Evolutionary conservation across 176 grass and related monocot species (phyloP).

Genomic region (Juncus inflexus): DNA sequence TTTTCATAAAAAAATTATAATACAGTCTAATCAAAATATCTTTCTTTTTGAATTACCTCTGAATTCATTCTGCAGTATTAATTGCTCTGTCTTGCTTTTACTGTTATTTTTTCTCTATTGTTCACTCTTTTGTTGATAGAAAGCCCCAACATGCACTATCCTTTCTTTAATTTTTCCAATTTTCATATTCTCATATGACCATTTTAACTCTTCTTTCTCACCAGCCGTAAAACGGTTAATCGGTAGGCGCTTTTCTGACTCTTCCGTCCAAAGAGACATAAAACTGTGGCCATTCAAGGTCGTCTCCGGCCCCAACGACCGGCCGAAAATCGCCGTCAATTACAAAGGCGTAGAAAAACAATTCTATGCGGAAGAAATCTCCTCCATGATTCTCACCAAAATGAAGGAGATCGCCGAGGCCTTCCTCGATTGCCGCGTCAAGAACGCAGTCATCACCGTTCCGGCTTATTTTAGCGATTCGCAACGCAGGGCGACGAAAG

Average conservation of each 20-base stretch:
- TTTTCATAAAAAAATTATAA: no score
- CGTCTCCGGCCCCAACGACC: neutral
- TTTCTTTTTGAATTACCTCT: no score
- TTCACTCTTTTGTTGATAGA: no score
- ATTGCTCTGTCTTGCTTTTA: no score
- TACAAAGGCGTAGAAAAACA: conserved; percentile 19
- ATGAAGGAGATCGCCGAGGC: no score
- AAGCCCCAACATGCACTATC: neutral
- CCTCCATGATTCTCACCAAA: conserved; percentile 17
- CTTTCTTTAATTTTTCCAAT: neutral
- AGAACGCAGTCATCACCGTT: conserved; percentile 19
- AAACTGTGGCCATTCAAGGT: neutral
- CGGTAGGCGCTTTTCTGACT: conserved; percentile 14
- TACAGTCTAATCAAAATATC: no score
- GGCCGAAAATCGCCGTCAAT: neutral
- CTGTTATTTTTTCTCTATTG: no score
- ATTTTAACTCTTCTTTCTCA: neutral
- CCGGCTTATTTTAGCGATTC: conserved; percentile 17
- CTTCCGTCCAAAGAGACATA: conserved; percentile 17
- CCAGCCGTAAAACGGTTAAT: conserved; percentile 23
- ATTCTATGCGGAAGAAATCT: conserved; percentile 21
- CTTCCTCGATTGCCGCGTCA: neutral
- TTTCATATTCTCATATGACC: neutral
- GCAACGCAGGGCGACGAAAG: conserved; percentile 3
- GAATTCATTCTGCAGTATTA: no score